A percentile compares a stretch with the other conserved stretches of the same genome.
Evolutionary conservation across 2,329 filamentous ascomycete genomes (phyloP).

Genomic region (Trichoderma semiorbis): DNA sequence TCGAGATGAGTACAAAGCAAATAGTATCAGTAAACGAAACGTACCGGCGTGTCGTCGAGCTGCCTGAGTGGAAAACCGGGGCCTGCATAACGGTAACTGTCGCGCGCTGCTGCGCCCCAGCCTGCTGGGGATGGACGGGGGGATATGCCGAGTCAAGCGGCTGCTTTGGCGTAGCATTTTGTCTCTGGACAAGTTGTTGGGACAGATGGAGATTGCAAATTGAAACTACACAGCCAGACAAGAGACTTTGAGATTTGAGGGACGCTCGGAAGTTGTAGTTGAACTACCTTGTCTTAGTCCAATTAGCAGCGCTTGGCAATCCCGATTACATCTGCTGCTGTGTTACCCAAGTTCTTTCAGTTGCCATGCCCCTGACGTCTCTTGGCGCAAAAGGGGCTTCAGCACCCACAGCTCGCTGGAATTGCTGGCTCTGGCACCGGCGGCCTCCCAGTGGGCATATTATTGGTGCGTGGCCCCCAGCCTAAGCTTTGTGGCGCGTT

Average conservation of each 20-base stretch:
- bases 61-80: conserved; percentile 31
- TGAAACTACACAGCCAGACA: not conserved
- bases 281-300: not conserved
- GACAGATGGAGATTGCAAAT: not conserved
- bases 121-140: conserved; percentile 17
- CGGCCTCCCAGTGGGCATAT: conserved; percentile 7
- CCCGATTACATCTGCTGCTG: not conserved
- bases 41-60: conserved; percentile 26
- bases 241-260: not conserved
- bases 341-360: not conserved
- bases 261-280: not conserved
- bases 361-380: conserved; percentile 4
- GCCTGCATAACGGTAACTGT: conserved; percentile 18
- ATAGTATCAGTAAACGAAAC: conserved; percentile 23
- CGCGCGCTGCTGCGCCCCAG: not conserved
- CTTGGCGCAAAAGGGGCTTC: conserved; percentile 6
- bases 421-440: conserved; percentile 2
- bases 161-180: conserved; percentile 28
- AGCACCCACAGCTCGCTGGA: conserved; percentile 2
- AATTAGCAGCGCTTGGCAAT: conserved; percentile 2
- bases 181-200: not conserved
- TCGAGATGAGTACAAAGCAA: not conserved
- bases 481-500: conserved; percentile 15
- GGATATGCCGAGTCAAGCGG: conserved; percentile 28
- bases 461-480: conserved; percentile 3